Evolutionary conservation across 2,329 filamentous ascomycete genomes (phyloP).

Genomic region (Botrytis galanthina): DNA sequence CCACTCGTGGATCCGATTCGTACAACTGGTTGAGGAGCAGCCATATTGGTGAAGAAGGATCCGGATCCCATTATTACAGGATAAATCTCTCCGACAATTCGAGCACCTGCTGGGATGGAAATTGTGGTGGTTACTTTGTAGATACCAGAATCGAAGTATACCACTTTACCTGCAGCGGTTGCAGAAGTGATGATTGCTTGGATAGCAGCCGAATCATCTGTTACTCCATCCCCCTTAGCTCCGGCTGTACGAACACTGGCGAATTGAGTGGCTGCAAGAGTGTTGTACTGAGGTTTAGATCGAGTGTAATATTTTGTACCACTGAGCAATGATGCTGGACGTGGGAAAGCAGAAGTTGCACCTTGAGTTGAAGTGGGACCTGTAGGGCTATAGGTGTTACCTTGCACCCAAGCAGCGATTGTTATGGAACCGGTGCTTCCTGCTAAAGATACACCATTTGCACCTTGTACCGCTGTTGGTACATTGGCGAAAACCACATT

Average conservation of each 20-base stretch:
- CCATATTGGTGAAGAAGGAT: conserved; percentile 44
- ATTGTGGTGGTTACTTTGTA: conserved; percentile 53
- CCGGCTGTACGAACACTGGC: conserved; percentile 45
- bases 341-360: conserved; percentile 43
- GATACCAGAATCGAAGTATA: conserved; percentile 56
- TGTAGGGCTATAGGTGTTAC: conserved; percentile 62
- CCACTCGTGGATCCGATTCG: conserved; percentile 54
- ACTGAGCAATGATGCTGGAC: conserved; percentile 46
- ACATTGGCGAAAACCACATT: conserved; percentile 78
- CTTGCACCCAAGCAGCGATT: conserved; percentile 73
- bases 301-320: conserved; percentile 48
- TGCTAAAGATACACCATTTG: conserved; percentile 58
- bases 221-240: conserved; percentile 51
- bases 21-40: conserved; percentile 48
- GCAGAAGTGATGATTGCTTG: conserved; percentile 54
- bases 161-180: conserved; percentile 46
- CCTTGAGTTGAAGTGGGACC: conserved; percentile 45
- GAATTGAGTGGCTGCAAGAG: conserved; percentile 42
- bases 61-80: conserved; percentile 43
- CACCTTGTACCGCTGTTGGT: conserved; percentile 60
- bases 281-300: conserved; percentile 55
- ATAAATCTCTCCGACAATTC: conserved; percentile 44
- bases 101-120: conserved; percentile 44
- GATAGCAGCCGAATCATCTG: conserved; percentile 59
- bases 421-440: conserved; percentile 61